Base-by-base conservation (phyloP, 108 stramenopile species). In the Poteriospumella lacustris region DNA sequence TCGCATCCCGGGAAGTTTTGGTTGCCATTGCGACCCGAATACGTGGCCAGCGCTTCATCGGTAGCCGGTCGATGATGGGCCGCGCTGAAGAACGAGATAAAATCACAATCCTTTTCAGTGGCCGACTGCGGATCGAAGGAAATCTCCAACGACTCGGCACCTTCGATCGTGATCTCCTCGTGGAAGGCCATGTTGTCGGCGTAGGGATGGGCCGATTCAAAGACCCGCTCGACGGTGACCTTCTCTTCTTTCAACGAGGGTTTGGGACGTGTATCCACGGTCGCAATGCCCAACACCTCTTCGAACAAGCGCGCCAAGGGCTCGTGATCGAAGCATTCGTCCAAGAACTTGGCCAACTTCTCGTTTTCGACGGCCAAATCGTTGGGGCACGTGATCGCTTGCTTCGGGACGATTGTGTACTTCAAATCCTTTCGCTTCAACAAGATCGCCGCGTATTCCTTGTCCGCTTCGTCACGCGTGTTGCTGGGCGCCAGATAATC, bases 101-200 rank as follows among this genome's bases (percentile, higher is more conserved):
- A 84, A 78, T 84, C 83, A 58, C 82, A 84, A 19, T 70, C 59
- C 0, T 33, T 39, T 31, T 84, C 83, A 39, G 83, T 79, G 3
- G 0, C 52, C 12, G 15, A 38, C 0, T 80, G 58, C 43, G 77
- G 77, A 75, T 84, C 83, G 47, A 84, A 84, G 1, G 79, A 38
- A 1, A 84, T 38, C 31, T 75, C 19, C 2, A 83, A 78, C 59
- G 68, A 69, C 47, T 59, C 39, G 3, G 83, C 83, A 3, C 83
- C 83, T 52, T 33, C n/a, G 42, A 79, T 72, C n/a, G 42, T 41
- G 40, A 84, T 81, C 2, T 39, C 70, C 44, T 80, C 59, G 67
- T 75, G 36, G 36, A 78, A 29, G 39, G 68, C 79, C 58, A 69
- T 79, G 39, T 83, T 79, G 43, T 84, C 40, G 73, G 73, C 0